These are phyloP conservation scores for Fusarium sp. DNA, from an alignment of 2,329 filamentous ascomycete species.

Conservation along the genomic window DNA sequence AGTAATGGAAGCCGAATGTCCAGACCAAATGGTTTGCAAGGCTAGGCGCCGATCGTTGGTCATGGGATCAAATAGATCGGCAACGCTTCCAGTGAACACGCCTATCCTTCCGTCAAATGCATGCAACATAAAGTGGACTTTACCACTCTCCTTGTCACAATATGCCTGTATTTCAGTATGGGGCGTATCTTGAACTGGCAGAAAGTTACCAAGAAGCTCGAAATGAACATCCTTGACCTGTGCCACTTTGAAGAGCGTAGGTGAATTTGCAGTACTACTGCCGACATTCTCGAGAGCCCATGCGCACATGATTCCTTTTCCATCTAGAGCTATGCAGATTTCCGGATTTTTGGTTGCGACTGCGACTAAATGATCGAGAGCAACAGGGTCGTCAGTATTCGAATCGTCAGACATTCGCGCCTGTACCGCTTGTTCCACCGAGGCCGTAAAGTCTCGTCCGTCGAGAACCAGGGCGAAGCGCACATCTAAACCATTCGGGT, in stretches of 20 bases:
- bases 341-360: conserved; percentile 89
- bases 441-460: conserved; percentile 80
- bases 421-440: conserved; percentile 82
- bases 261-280: conserved; percentile 73
- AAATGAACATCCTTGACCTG: conserved; percentile 75
- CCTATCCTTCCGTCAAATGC: conserved; percentile 88
- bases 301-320: conserved; percentile 86
- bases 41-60: conserved; percentile 71
- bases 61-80: conserved; percentile 82
- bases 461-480: conserved; percentile 81
- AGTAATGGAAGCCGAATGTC: conserved; percentile 83
- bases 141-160: conserved; percentile 73
- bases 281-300: conserved; percentile 93
- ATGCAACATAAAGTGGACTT: conserved; percentile 81
- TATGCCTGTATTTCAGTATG: conserved; percentile 81
- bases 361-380: conserved; percentile 86
- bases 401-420: conserved; percentile 65
- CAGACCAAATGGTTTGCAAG: conserved; percentile 80
- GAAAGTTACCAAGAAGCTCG: conserved; percentile 58
- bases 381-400: conserved; percentile 72
- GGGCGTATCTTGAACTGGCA: conserved; percentile 41
- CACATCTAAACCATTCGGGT: conserved; percentile 37
- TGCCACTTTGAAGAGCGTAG: conserved; percentile 86
- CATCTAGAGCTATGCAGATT: conserved; percentile 87
- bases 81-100: conserved; percentile 82